These are phyloP conservation scores for Cenchrus fungigraminus DNA, from an alignment of 176 grass and related monocot genomes.

Conservation along the genomic window DNA sequence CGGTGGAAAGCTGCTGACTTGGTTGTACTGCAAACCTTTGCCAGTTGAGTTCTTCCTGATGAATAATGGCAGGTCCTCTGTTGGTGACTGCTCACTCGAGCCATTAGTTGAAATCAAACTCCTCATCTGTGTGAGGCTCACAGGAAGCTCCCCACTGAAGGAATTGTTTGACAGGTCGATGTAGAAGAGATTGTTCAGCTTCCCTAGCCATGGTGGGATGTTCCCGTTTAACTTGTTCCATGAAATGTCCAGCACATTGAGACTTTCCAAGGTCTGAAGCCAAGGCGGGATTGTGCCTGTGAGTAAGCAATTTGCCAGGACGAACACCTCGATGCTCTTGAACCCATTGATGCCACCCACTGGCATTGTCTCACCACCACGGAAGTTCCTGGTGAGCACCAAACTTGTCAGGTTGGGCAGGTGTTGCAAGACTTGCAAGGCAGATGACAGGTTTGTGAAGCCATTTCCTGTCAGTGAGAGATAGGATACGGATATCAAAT, in stretches of 20 bases:
- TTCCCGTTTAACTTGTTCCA: constrained; percentile 82
- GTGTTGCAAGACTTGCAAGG: constrained; percentile 77
- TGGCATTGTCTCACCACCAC: constrained; percentile 63
- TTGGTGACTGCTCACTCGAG: constrained; percentile 34
- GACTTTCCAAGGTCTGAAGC: constrained; percentile 50
- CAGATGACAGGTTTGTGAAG: constrained; percentile 61
- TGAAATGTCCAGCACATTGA: constrained; percentile 87
- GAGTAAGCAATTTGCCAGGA: constrained; percentile 86
- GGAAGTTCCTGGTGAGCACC: constrained; percentile 92
- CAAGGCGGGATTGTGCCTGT: constrained; percentile 61
- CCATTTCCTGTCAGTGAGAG: constrained; percentile 81
- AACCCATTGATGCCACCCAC: constrained; percentile 72
- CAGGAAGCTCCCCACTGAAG: constrained; percentile 70
- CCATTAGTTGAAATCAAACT: constrained; percentile 48
- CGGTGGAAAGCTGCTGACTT: constrained; percentile 81
- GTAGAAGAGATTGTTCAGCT: constrained; percentile 79
- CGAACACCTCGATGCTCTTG: constrained; percentile 71
- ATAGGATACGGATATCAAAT: constrained; percentile 60
- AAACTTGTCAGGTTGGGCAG: constrained; percentile 68
- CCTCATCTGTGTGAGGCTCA: constrained; percentile 64
- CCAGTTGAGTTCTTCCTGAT: constrained; percentile 72
- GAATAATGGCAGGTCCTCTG: constrained; percentile 63
- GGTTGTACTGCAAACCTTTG: constrained; percentile 85
- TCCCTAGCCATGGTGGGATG: constrained; percentile 65
- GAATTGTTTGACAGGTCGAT: constrained; percentile 90